A percentile compares a stretch with the other conserved stretches of the same genome.
These are phyloP conservation scores for Metschnikowia peoriensis DNA, from an alignment of 805 yeast species.

Conservation along the genomic window DNA sequence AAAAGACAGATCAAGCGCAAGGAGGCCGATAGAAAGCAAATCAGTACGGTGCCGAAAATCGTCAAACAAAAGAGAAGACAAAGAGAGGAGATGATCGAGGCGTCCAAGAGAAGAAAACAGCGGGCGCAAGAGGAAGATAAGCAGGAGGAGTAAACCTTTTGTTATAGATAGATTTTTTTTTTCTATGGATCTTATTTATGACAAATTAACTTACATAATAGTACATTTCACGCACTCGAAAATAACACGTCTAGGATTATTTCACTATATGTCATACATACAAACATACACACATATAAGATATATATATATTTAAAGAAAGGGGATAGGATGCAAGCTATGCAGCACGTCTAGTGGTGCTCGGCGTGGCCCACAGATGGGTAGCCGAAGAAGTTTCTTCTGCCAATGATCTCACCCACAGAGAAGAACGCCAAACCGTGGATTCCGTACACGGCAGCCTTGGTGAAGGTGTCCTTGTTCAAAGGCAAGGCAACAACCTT, in stretches of 20 bases:
- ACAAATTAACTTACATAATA: neutral
- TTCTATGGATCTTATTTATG: neutral
- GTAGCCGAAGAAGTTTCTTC: slow-evolving; percentile 92
- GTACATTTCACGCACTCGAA: neutral
- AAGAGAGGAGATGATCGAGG: slow-evolving; percentile 69
- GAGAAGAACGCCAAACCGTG: slow-evolving; percentile 91
- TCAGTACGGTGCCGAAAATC: slow-evolving; percentile 79
- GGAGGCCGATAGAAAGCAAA: slow-evolving; percentile 64
- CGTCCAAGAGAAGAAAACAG: slow-evolving; percentile 62
- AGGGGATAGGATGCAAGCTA: slow-evolving; percentile 2
- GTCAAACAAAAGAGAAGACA: slow-evolving; percentile 63
- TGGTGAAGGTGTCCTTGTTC: slow-evolving; percentile 55
- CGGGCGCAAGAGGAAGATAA: neutral
- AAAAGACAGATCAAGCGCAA: slow-evolving; percentile 58
- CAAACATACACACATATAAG: neutral
- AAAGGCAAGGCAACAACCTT: slow-evolving; percentile 45
- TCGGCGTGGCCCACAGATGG: slow-evolving; percentile 55
- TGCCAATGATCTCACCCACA: slow-evolving; percentile 93
- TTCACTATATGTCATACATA: neutral
- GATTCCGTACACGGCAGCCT: slow-evolving; percentile 71
- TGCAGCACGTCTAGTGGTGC: slow-evolving; percentile 20
- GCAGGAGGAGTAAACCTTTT: neutral
- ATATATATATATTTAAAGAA: neutral
- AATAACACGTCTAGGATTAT: slow-evolving; percentile 5
- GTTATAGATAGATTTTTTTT: neutral